Conservation (phyloP, 2,329 filamentous ascomycete species). For the Aspergillus sp. region DNA sequence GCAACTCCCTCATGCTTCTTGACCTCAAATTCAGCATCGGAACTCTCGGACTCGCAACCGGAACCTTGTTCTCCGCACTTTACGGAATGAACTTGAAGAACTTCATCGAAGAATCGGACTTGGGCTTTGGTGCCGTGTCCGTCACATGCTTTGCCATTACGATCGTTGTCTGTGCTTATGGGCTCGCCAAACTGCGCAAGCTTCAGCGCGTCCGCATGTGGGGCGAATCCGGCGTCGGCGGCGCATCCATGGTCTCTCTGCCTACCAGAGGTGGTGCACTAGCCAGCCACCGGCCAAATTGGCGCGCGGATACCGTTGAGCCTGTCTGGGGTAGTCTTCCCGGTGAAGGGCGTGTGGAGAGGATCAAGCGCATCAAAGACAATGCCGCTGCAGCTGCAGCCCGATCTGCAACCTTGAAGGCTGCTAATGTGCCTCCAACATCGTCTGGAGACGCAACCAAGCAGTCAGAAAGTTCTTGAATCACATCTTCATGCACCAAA, state of each 20-base stretch:
- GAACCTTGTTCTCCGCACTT: conserved; percentile 95
- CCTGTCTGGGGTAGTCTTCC: conserved; percentile 42
- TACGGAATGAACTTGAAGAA: conserved; percentile 99
- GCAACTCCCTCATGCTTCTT: conserved; percentile 95
- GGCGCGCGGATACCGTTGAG: conserved; percentile 48
- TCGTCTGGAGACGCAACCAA: background rate
- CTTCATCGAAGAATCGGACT: conserved; percentile 91
- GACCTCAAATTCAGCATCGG: conserved; percentile 96
- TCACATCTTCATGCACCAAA: background rate
- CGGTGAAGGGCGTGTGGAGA: conserved; percentile 41
- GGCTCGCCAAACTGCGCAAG: conserved; percentile 77
- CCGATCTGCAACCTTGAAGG: conserved; percentile 5
- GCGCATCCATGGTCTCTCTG: conserved; percentile 30
- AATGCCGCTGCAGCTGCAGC: conserved; percentile 26
- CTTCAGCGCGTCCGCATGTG: conserved; percentile 90
- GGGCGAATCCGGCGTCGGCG: conserved; percentile 55
- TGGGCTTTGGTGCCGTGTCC: conserved; percentile 80
- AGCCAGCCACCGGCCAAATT: conserved; percentile 37
- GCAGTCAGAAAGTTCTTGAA: background rate
- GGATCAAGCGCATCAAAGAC: conserved; percentile 40
- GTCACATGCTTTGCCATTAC: conserved; percentile 71
- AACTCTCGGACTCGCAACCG: conserved; percentile 89
- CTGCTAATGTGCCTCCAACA: background rate
- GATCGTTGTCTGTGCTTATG: conserved; percentile 77
- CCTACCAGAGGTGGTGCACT: conserved; percentile 28